Evolutionary conservation across 2,329 filamentous ascomycete species (phyloP).

Genomic region (Capronia coronata): DNA sequence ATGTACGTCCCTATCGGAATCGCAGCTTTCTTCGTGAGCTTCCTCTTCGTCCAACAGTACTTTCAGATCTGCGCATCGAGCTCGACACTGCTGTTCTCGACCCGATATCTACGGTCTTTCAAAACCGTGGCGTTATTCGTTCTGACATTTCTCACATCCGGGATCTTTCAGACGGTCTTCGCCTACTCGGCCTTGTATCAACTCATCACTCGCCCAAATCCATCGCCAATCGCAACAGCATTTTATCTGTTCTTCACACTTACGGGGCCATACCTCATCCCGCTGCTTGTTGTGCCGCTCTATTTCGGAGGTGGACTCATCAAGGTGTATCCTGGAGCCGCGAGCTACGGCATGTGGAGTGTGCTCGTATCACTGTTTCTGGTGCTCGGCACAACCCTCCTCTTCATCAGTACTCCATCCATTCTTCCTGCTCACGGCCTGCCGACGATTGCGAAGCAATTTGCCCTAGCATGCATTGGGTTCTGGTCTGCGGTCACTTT

Average conservation of each 20-base stretch:
- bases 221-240: constrained; percentile 10
- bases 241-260: constrained; percentile 17
- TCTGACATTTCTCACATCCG: constrained; percentile 11
- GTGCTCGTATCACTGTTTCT: constrained; percentile 14
- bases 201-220: constrained; percentile 11
- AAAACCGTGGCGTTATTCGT: constrained; percentile 14
- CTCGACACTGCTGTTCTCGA: constrained; percentile 10
- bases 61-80: constrained; percentile 2
- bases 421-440: constrained; percentile 5
- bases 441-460: constrained; percentile 11
- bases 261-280: constrained; percentile 15
- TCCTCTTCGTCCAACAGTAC: constrained; percentile 14
- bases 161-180: constrained; percentile 12
- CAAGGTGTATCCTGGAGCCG: constrained; percentile 6
- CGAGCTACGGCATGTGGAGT: constrained; percentile 19
- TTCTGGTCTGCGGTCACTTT: constrained; percentile 18
- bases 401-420: constrained; percentile 12
- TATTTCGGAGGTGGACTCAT: constrained; percentile 19
- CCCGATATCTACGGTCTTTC: constrained; percentile 9
- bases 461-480: constrained; percentile 19
- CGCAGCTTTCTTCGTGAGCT: constrained; percentile 5
- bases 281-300: constrained; percentile 10
- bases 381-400: constrained; percentile 10
- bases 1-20: constrained; percentile 10
- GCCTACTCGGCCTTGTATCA: constrained; percentile 18